Percentiles rank a stretch among this genome's conserved stretches.
These are phyloP conservation scores for Skeletonema costatum DNA, from an alignment of 108 stramenopile species.

Conservation along the genomic window DNA sequence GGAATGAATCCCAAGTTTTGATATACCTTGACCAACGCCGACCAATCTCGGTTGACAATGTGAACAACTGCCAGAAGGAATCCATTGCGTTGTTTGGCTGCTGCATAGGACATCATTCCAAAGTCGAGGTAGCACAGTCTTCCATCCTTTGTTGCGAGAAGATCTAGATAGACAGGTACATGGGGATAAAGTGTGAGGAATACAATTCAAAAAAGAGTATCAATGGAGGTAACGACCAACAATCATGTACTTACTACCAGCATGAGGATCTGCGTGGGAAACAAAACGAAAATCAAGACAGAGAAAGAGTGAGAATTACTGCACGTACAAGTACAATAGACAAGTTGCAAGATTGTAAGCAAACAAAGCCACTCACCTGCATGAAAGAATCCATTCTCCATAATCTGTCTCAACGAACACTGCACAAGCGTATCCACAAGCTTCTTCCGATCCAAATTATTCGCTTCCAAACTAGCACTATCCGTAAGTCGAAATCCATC, in stretches of 20 bases:
- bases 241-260: constrained; percentile 49
- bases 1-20: constrained; percentile 93
- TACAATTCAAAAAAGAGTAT: constrained; percentile 78
- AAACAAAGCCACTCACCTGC: constrained; percentile 33
- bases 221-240: constrained; percentile 54
- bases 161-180: background rate
- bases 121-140: constrained; percentile 91
- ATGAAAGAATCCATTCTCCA: constrained; percentile 91
- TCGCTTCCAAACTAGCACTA: constrained; percentile 58
- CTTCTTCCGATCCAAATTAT: constrained; percentile 74
- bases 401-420: constrained; percentile 90
- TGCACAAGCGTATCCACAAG: constrained; percentile 95
- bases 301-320: constrained; percentile 6
- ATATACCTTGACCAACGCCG: constrained; percentile 84
- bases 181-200: constrained; percentile 79
- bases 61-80: constrained; percentile 96
- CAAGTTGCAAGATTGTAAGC: background rate
- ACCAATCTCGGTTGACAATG: constrained; percentile 96
- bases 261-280: constrained; percentile 47
- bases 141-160: constrained; percentile 74
- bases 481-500: constrained; percentile 92
- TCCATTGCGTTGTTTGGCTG: constrained; percentile 85
- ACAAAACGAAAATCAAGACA: background rate
- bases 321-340: background rate
- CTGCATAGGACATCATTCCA: constrained; percentile 96